Conservation (phyloP, 345 rosid species). For the Citrus cavaleriei region DNA sequence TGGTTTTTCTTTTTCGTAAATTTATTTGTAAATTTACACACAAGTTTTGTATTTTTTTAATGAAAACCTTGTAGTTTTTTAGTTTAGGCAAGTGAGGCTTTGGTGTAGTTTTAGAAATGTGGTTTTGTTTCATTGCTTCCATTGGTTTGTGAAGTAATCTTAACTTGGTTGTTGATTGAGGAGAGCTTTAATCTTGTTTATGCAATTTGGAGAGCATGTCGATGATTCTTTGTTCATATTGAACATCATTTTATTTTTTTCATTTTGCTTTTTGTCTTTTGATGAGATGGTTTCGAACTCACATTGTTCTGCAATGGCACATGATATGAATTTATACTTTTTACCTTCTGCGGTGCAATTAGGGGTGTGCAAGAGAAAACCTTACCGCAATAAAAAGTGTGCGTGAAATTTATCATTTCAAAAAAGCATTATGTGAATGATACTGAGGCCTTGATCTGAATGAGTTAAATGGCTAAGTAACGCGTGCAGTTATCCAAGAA, state of each 20-base stretch:
- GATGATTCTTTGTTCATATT: neutral
- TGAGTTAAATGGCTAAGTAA: neutral
- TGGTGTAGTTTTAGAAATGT: neutral
- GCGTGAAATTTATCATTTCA: neutral
- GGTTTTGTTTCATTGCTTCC: neutral
- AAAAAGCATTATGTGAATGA: neutral
- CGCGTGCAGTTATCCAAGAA: neutral
- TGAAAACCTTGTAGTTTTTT: neutral
- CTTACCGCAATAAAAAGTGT: neutral
- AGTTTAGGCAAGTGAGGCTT: neutral
- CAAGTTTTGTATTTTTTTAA: neutral
- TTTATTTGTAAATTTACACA: neutral
- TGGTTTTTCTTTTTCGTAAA: neutral
- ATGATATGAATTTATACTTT: neutral
- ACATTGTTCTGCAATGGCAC: neutral
- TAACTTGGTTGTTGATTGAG: constrained; percentile 4
- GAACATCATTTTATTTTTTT: neutral
- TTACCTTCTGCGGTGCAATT: neutral
- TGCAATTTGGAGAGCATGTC: neutral
- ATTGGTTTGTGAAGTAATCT: neutral
- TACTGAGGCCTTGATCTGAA: neutral
- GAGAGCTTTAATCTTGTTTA: neutral
- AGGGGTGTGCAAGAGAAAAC: neutral
- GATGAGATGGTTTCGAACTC: neutral
- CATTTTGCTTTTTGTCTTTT: neutral